Conservation (phyloP, 371 early-diverging fungal species). For the Vairimorpha apis region DNA sequence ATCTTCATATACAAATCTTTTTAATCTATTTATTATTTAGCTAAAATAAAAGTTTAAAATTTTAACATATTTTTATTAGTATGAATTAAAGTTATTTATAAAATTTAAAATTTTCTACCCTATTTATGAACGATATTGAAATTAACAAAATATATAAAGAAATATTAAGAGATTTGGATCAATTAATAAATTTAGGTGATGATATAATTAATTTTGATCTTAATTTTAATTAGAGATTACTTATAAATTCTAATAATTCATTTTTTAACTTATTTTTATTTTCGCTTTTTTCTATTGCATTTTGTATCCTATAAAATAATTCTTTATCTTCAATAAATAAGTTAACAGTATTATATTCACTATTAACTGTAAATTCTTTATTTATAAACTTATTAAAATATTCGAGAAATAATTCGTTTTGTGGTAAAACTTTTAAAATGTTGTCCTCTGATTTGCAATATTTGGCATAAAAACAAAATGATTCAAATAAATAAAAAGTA, state of each 20-base stretch:
- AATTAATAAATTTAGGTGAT: conserved; percentile 15
- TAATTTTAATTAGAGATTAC: conserved; percentile 8
- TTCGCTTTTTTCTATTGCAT: conserved; percentile 6
- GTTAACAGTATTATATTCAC: neutral
- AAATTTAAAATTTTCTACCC: too few species aligned
- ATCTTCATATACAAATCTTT: too few species aligned
- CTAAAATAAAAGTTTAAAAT: too few species aligned
- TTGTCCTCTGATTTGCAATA: conserved; percentile 10
- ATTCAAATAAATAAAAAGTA: conserved; percentile 35
- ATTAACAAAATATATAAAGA: conserved; percentile 21
- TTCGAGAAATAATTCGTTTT: conserved; percentile 16
- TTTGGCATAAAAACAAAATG: conserved; percentile 39
- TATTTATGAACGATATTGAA: too few species aligned
- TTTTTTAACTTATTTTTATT: conserved; percentile 39
- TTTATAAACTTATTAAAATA: conserved; percentile 23
- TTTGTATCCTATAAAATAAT: conserved; percentile 23
- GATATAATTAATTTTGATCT: conserved; percentile 8
- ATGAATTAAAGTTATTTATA: too few species aligned
- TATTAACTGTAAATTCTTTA: conserved; percentile 6
- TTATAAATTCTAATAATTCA: conserved; percentile 38
- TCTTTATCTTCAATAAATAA: conserved; percentile 31
- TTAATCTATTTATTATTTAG: too few species aligned
- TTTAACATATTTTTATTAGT: too few species aligned
- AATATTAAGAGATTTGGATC: conserved; percentile 21
- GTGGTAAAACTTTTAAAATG: conserved; percentile 31